These are phyloP conservation scores for Ehretia macrophylla DNA, from an alignment of 257 asterid genomes.

Conservation along the genomic window DNA sequence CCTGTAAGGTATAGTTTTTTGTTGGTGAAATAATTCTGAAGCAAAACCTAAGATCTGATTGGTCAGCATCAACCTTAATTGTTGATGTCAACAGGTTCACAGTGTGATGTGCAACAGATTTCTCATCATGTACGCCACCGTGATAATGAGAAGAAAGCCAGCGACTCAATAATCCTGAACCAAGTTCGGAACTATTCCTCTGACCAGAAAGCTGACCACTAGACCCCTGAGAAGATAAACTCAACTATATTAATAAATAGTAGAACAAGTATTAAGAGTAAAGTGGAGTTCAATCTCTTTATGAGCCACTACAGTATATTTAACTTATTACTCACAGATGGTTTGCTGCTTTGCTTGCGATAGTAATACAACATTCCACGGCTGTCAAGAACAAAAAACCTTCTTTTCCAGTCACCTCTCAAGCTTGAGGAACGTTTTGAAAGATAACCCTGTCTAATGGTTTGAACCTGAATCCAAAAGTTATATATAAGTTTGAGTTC, in stretches of 20 bases:
- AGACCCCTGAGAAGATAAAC: conserved; percentile 55
- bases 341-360: conserved; percentile 94
- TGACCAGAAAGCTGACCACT: conserved; percentile 80
- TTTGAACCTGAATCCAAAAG: conserved; percentile 76
- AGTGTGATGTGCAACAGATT: conserved; percentile 99
- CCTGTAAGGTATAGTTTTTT: conserved; percentile 98
- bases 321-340: conserved; percentile 71
- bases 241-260: conserved; percentile 6
- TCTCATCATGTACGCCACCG: conserved; percentile 98
- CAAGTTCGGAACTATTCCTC: conserved; percentile 96
- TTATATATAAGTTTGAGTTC: neutral
- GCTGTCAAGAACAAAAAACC: conserved; percentile 99
- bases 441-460: conserved; percentile 98
- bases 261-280: conserved; percentile 7
- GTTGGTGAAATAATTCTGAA: conserved; percentile 98
- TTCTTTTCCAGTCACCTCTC: conserved; percentile 99
- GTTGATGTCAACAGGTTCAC: conserved; percentile 96
- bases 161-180: conserved; percentile 94
- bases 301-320: conserved; percentile 3
- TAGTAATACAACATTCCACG: conserved; percentile 99
- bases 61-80: conserved; percentile 97
- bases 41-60: conserved; percentile 97
- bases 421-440: conserved; percentile 92
- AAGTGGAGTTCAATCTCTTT: neutral
- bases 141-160: conserved; percentile 97